Evolutionary conservation across 1,139 yeast genomes (phyloP).

Genomic region (Yamadazyma friedrichii): DNA sequence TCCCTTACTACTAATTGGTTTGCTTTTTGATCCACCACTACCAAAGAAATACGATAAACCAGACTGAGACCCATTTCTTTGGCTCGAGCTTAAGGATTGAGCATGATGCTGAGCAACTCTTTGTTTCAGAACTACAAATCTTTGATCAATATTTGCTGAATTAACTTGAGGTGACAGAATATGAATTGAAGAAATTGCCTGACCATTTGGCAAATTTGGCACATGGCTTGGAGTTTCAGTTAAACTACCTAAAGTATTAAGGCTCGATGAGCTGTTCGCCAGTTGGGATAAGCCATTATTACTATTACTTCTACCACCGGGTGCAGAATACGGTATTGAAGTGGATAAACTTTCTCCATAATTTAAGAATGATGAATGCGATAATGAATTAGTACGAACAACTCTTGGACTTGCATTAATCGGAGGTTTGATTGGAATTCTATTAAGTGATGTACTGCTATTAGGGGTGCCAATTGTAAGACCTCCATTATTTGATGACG

Average conservation of each 20-base stretch:
- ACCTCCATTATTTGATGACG: background rate
- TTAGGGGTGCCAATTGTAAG: constrained; percentile 1
- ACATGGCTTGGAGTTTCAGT: constrained; percentile 23
- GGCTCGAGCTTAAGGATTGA: constrained; percentile 31
- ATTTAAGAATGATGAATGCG: constrained; percentile 41
- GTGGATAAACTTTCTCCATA: constrained; percentile 52
- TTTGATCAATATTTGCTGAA: constrained; percentile 58
- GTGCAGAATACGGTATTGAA: constrained; percentile 72
- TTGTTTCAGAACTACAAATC: constrained; percentile 72
- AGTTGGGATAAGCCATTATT: constrained; percentile 14
- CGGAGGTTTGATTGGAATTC: constrained; percentile 27
- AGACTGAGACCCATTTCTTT: constrained; percentile 44
- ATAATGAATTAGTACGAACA: constrained; percentile 42
- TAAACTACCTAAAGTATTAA: constrained; percentile 16
- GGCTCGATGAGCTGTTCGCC: constrained; percentile 17
- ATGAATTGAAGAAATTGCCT: constrained; percentile 56
- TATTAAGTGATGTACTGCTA: constrained; percentile 3
- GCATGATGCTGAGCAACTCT: constrained; percentile 61
- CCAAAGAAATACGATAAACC: constrained; percentile 48
- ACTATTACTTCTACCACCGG: constrained; percentile 46
- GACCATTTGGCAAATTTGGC: constrained; percentile 54
- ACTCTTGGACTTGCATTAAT: constrained; percentile 38
- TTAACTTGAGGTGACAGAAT: constrained; percentile 67
- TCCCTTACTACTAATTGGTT: constrained; percentile 22
- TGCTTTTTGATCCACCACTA: constrained; percentile 33